These are phyloP conservation scores for Lupinus albus DNA, from an alignment of 306 rosid genomes.

Conservation along the genomic window DNA sequence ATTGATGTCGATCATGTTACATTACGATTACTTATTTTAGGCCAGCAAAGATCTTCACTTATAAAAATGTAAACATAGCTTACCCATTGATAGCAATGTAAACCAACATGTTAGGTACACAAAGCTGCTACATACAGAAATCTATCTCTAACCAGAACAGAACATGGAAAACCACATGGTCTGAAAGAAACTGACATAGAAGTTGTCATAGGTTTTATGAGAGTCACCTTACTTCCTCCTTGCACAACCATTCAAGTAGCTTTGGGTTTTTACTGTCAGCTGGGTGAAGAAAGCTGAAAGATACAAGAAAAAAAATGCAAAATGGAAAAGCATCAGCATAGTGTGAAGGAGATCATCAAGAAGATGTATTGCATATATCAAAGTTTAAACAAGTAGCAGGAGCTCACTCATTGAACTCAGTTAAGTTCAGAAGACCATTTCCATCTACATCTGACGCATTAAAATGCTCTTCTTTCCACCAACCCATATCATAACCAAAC, in stretches of 20 bases:
- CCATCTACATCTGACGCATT: slow-evolving; percentile 89
- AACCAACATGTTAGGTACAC: not conserved
- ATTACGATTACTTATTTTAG: not conserved
- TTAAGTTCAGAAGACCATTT: slow-evolving; percentile 75
- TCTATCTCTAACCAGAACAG: not conserved
- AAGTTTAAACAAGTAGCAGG: slow-evolving; percentile 31
- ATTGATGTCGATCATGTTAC: no score
- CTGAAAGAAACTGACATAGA: not conserved
- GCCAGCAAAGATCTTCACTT: not conserved
- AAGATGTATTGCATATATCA: not conserved
- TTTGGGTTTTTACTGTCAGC: slow-evolving; percentile 85
- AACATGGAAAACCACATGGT: not conserved
- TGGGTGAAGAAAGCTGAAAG: slow-evolving; percentile 83
- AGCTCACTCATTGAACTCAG: slow-evolving; percentile 93
- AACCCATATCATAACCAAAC: slow-evolving; percentile 91
- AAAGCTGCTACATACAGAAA: slow-evolving; percentile 18
- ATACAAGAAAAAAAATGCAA: not conserved
- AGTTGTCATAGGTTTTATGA: slow-evolving; percentile 17
- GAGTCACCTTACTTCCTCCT: slow-evolving; percentile 87
- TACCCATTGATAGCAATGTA: not conserved
- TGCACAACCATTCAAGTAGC: slow-evolving; percentile 84
- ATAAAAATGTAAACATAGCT: not conserved
- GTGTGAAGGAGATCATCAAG: not conserved
- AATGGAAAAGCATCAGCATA: slow-evolving; percentile 16
- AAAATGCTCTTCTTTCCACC: slow-evolving; percentile 96